phyloP scores from a whole-genome alignment of 2,329 filamentous ascomycete species.

The Claviceps cyperi region DNA sequence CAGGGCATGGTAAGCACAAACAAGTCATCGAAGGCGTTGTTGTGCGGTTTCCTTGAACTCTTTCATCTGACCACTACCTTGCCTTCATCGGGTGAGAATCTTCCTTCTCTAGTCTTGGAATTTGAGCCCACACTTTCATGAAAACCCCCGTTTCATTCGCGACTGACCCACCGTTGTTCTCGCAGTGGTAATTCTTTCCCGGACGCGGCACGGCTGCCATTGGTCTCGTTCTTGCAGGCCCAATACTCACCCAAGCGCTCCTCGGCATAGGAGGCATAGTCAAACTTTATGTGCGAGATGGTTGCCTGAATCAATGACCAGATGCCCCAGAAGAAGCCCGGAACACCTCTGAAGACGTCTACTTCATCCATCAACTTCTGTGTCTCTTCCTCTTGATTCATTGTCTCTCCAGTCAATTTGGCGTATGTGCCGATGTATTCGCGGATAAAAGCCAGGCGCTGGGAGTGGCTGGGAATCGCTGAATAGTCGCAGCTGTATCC shows the following conservation, averaged over 20 bases:
- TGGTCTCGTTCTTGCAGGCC: constrained; percentile 68
- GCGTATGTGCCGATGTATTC: constrained; percentile 73
- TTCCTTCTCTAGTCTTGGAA: no score
- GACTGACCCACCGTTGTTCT: constrained; percentile 61
- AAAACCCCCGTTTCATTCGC: constrained; percentile 8
- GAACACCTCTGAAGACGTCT: constrained; percentile 74
- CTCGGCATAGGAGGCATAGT: constrained; percentile 87
- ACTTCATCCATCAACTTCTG: constrained; percentile 64
- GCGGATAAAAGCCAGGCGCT: constrained; percentile 66
- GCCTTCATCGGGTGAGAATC: no score
- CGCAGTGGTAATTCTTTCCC: constrained; percentile 54
- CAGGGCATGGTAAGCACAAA: no score
- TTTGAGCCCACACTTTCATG: neutral
- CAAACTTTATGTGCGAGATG: constrained; percentile 92
- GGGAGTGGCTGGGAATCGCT: constrained; percentile 62
- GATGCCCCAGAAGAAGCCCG: constrained; percentile 83
- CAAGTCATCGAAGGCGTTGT: no score
- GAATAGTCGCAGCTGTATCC: constrained; percentile 90
- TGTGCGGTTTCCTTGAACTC: no score
- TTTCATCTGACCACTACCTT: no score
- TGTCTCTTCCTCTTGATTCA: constrained; percentile 46
- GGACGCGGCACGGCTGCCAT: constrained; percentile 40
- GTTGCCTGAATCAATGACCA: constrained; percentile 91
- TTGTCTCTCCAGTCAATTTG: constrained; percentile 27
- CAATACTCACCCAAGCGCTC: constrained; percentile 78